These are phyloP conservation scores for Sclerotinia nivalis DNA, from an alignment of 2,329 filamentous ascomycete species.

Conservation along the genomic window DNA sequence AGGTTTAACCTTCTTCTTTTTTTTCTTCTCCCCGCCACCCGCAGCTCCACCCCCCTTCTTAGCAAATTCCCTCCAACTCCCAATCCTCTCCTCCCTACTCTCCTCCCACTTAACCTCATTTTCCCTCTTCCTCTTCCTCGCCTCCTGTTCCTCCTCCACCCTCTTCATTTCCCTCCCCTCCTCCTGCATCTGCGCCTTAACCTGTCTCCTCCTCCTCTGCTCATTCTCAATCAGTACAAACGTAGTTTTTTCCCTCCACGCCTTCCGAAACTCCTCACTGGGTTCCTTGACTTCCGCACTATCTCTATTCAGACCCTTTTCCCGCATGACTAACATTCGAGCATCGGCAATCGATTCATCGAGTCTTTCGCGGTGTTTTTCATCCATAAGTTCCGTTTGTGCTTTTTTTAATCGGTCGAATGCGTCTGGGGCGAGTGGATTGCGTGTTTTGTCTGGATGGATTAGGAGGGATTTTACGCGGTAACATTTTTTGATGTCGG, in stretches of 20 bases:
- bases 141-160: conserved; percentile 81
- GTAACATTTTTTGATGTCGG: conserved; percentile 92
- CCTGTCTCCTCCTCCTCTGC: conserved; percentile 75
- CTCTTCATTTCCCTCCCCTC: conserved; percentile 87
- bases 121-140: conserved; percentile 81
- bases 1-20: conserved; percentile 61
- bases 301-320: conserved; percentile 88
- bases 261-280: conserved; percentile 75
- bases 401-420: conserved; percentile 97
- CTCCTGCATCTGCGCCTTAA: conserved; percentile 95
- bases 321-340: conserved; percentile 89
- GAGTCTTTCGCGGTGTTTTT: conserved; percentile 82
- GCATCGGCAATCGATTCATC: conserved; percentile 97
- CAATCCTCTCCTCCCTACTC: conserved; percentile 86
- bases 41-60: conserved; percentile 56
- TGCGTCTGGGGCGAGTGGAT: conserved; percentile 86
- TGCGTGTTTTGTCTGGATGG: conserved; percentile 96
- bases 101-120: conserved; percentile 96
- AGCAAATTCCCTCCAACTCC: conserved; percentile 90
- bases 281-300: conserved; percentile 71
- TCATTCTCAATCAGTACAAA: conserved; percentile 93
- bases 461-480: conserved; percentile 98
- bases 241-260: conserved; percentile 89
- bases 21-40: conserved; percentile 66
- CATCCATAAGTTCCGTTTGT: conserved; percentile 86